Conservation (phyloP, 768 basidiomycete species). For the Leccinum obscurum region DNA sequence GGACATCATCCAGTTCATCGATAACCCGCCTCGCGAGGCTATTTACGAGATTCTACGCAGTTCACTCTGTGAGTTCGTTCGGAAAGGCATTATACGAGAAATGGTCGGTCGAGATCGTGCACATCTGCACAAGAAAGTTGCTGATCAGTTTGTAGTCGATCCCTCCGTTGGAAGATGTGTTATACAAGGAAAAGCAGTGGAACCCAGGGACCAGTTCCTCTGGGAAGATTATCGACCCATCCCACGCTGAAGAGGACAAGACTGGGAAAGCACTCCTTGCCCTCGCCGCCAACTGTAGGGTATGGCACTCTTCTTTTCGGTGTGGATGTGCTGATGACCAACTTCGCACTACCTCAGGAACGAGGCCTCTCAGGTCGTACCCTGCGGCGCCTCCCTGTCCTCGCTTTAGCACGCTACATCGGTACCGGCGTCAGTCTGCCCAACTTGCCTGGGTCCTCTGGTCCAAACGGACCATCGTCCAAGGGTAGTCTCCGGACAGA, state of each 20-base stretch:
- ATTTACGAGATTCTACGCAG: too few relatives aligned
- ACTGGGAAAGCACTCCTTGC: constrained; percentile 58
- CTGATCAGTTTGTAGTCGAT: constrained; percentile 46
- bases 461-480: constrained; percentile 6
- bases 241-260: constrained; percentile 50
- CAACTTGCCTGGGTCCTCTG: constrained; percentile 12
- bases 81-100: constrained; percentile 64
- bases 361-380: constrained; percentile 92
- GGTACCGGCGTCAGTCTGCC: constrained; percentile 41
- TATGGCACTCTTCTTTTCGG: constrained; percentile 39
- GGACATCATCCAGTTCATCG: too few relatives aligned
- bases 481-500: constrained; percentile 23
- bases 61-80: too few relatives aligned
- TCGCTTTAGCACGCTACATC: constrained; percentile 86
- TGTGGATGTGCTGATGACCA: constrained; percentile 1
- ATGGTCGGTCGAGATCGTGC: constrained; percentile 46
- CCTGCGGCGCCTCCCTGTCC: constrained; percentile 88
- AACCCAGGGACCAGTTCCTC: constrained; percentile 7
- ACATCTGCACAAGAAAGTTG: background rate
- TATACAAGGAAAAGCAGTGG: constrained; percentile 23
- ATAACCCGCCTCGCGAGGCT: too few relatives aligned
- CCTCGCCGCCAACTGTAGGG: constrained; percentile 79
- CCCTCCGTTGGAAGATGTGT: constrained; percentile 57
- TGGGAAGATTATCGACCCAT: constrained; percentile 21
- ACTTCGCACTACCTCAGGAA: constrained; percentile 36